Percentiles rank a stretch among this genome's conserved stretches.
phyloP scores from a whole-genome alignment of 495 filamentous ascomycete genomes.

The Hypoxylon lenormandii region DNA sequence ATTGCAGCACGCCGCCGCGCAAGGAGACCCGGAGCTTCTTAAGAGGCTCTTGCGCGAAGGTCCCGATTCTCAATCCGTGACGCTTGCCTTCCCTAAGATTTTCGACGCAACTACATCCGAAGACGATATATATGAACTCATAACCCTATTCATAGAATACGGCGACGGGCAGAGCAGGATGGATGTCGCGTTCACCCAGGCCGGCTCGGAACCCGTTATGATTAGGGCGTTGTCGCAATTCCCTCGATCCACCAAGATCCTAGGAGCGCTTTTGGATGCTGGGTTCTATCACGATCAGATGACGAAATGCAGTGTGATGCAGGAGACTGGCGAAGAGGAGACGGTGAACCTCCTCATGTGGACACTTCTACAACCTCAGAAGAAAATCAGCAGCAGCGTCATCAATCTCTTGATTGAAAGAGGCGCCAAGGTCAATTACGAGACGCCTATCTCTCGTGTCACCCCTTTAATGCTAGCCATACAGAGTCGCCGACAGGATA shows the following conservation, averaged over 20 bases:
- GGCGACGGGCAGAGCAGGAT: constrained; percentile 55
- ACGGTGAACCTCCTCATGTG: constrained; percentile 60
- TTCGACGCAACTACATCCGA: constrained; percentile 56
- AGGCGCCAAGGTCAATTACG: constrained; percentile 62
- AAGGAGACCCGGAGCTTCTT: constrained; percentile 56
- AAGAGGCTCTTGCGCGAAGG: constrained; percentile 53
- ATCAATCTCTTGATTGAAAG: constrained; percentile 58
- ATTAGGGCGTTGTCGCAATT: constrained; percentile 58
- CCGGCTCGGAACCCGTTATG: constrained; percentile 54
- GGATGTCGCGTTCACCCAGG: constrained; percentile 55
- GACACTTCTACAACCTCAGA: constrained; percentile 62
- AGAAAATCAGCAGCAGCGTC: constrained; percentile 59
- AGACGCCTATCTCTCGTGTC: constrained; percentile 56
- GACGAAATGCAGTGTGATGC: constrained; percentile 50
- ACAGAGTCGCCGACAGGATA: constrained; percentile 55
- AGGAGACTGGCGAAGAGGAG: constrained; percentile 57
- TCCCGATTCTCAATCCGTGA: constrained; percentile 56
- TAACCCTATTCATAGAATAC: constrained; percentile 59
- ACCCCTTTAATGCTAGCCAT: constrained; percentile 65
- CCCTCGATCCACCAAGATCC: constrained; percentile 57
- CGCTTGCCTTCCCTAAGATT: constrained; percentile 58
- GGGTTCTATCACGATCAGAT: constrained; percentile 63
- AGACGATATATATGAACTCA: constrained; percentile 52
- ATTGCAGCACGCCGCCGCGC: constrained; percentile 56
- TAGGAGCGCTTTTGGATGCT: constrained; percentile 58